Percentiles rank a stretch among this genome's conserved stretches.
phyloP scores from a whole-genome alignment of 2,329 filamentous ascomycete genomes.

The Aspergillus bombycis region DNA sequence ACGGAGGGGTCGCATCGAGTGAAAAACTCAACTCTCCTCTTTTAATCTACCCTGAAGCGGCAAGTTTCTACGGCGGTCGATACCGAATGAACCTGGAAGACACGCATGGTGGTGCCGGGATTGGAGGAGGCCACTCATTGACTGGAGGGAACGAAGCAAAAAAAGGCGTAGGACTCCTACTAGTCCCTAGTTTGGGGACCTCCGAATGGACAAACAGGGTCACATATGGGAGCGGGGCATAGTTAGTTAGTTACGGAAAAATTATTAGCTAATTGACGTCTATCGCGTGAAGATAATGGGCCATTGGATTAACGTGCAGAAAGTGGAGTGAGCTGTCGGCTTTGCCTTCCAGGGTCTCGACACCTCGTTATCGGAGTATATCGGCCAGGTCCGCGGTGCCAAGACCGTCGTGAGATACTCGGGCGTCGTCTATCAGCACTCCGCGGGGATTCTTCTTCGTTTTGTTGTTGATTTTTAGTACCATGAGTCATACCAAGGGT shows the following conservation, averaged over 20 bases:
- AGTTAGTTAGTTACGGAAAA: background rate
- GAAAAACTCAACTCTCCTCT: background rate
- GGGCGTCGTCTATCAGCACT: background rate
- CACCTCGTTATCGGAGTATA: background rate
- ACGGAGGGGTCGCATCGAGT: background rate
- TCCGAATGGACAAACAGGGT: background rate
- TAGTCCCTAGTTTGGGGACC: background rate
- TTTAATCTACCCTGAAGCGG: background rate
- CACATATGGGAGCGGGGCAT: background rate
- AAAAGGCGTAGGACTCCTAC: background rate
- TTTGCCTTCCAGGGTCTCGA: background rate
- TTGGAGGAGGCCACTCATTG: background rate
- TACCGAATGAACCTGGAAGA: background rate
- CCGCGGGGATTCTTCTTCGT: background rate
- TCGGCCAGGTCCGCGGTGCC: constrained; percentile 1
- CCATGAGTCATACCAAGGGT: background rate
- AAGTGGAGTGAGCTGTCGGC: background rate
- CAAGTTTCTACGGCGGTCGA: background rate
- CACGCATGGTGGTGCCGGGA: background rate
- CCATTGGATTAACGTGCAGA: background rate
- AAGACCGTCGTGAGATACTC: background rate
- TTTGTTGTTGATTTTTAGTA: background rate
- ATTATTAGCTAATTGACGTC: constrained; percentile 7
- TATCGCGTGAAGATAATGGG: background rate
- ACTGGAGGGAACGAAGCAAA: background rate